A percentile compares a stretch with the other conserved stretches of the same genome.
phyloP scores from a whole-genome alignment of 805 yeast species.

The Kodamaea leandrae region DNA sequence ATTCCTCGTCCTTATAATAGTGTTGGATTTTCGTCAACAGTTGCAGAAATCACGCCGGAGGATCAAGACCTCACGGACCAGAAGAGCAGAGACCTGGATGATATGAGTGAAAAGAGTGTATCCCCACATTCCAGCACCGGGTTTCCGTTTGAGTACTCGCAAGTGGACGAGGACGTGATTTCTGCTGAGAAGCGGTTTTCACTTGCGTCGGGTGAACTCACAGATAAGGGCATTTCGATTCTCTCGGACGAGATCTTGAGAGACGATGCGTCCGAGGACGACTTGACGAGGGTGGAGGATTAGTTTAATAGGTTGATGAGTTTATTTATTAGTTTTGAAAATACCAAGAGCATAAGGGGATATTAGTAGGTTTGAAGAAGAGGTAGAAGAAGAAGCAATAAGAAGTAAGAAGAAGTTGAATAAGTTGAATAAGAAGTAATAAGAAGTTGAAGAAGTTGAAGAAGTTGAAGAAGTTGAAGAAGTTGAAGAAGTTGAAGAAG shows the following conservation, averaged over 20 bases:
- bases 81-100: not conserved
- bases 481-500: conserved; percentile 1
- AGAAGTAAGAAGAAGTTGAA: not conserved
- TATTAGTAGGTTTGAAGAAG: conserved; percentile 1
- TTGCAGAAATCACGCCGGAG: too few relatives aligned
- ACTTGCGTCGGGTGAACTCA: not conserved
- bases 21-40: too few relatives aligned
- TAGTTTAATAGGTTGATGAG: too few relatives aligned
- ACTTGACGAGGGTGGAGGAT: not conserved
- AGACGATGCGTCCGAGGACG: not conserved
- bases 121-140: not conserved
- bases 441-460: too few relatives aligned
- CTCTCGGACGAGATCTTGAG: not conserved
- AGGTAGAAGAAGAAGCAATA: not conserved
- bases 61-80: not conserved
- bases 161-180: not conserved
- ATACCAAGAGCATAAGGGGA: conserved; percentile 4
- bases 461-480: conserved; percentile 4
- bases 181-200: not conserved
- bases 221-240: conserved; percentile 2
- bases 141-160: not conserved
- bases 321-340: conserved; percentile 1
- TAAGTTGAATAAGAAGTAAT: too few relatives aligned
- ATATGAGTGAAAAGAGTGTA: conserved; percentile 3
- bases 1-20: not conserved